A percentile compares a stretch with the other conserved stretches of the same genome.
Evolutionary conservation across 768 basidiomycete genomes (phyloP).

Genomic region (Mycena polygramma): DNA sequence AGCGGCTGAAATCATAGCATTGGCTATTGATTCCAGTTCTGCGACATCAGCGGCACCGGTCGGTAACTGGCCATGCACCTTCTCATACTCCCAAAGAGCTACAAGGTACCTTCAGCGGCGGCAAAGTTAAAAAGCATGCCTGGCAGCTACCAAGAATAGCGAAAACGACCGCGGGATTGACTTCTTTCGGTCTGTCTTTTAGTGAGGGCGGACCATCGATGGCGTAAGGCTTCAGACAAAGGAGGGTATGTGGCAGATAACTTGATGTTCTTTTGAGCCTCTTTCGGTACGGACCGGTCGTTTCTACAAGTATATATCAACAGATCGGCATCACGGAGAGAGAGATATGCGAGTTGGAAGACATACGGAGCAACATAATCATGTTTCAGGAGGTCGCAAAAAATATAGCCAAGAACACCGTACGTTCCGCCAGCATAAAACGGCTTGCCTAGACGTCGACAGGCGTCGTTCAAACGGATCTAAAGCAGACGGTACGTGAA

Average conservation of each 20-base stretch:
- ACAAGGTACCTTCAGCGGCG: conserved; percentile 8
- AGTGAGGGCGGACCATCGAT: conserved; percentile 78
- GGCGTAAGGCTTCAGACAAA: conserved; percentile 70
- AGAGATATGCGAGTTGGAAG: conserved; percentile 15
- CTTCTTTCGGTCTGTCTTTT: conserved; percentile 84
- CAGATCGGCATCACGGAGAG: conserved; percentile 26
- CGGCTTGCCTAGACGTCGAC: conserved; percentile 78
- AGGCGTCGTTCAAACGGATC: conserved; percentile 85
- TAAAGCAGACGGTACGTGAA: conserved; percentile 49
- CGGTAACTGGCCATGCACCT: conserved; percentile 71
- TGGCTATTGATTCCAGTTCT: conserved; percentile 76
- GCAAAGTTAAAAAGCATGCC: conserved; percentile 13
- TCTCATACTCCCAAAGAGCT: conserved; percentile 91
- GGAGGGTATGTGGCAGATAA: conserved; percentile 75
- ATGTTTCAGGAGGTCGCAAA: conserved; percentile 91
- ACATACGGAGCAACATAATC: conserved; percentile 89
- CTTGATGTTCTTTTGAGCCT: conserved; percentile 70
- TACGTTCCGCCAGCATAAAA: conserved; percentile 95
- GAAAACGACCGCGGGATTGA: conserved; percentile 83
- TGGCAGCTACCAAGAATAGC: conserved; percentile 72
- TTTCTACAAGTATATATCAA: conserved; percentile 53
- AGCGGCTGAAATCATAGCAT: conserved; percentile 68
- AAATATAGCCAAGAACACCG: conserved; percentile 93
- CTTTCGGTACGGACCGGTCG: conserved; percentile 72
- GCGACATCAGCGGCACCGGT: conserved; percentile 57